phyloP scores from a whole-genome alignment of 331 rosid genomes.

The Erythrophleum ivorense region DNA sequence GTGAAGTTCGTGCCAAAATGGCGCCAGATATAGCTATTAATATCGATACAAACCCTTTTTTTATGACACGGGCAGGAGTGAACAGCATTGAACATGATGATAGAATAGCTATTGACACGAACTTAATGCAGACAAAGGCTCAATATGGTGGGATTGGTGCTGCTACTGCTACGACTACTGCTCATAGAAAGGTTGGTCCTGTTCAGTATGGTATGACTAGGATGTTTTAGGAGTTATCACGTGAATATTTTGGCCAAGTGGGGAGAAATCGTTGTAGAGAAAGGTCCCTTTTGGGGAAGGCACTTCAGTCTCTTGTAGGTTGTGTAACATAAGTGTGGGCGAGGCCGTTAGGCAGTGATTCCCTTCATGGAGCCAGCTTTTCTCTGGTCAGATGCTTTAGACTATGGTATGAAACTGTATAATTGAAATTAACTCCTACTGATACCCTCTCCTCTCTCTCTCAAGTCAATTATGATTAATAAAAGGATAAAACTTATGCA shows the following conservation, averaged over 20 bases:
- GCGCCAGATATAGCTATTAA: conserved; percentile 77
- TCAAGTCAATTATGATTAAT: conserved; percentile 17
- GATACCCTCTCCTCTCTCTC: background rate
- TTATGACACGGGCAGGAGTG: conserved; percentile 88
- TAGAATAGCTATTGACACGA: conserved; percentile 62
- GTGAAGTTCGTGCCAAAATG: conserved; percentile 66
- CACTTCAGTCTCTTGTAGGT: conserved; percentile 18
- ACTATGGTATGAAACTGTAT: conserved; percentile 40
- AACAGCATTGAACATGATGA: conserved; percentile 63
- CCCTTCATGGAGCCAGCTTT: conserved; percentile 37
- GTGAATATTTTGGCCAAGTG: conserved; percentile 20
- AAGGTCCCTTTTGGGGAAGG: conserved; percentile 30
- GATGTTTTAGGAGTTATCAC: conserved; percentile 56
- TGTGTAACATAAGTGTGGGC: conserved; percentile 41
- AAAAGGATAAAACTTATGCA: background rate
- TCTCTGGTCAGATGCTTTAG: conserved; percentile 41
- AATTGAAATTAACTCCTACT: conserved; percentile 30
- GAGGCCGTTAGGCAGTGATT: conserved; percentile 38
- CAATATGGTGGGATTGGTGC: conserved; percentile 64
- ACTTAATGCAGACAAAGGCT: conserved; percentile 69
- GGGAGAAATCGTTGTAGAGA: conserved; percentile 35
- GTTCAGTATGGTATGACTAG: conserved; percentile 81
- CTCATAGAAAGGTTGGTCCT: conserved; percentile 71
- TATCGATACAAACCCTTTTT: conserved; percentile 80
- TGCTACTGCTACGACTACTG: conserved; percentile 55